A percentile compares a stretch with the other conserved stretches of the same genome.
Conservation (phyloP, 2,329 filamentous ascomycete species). For the Pseudocercospora macadamiae region DNA sequence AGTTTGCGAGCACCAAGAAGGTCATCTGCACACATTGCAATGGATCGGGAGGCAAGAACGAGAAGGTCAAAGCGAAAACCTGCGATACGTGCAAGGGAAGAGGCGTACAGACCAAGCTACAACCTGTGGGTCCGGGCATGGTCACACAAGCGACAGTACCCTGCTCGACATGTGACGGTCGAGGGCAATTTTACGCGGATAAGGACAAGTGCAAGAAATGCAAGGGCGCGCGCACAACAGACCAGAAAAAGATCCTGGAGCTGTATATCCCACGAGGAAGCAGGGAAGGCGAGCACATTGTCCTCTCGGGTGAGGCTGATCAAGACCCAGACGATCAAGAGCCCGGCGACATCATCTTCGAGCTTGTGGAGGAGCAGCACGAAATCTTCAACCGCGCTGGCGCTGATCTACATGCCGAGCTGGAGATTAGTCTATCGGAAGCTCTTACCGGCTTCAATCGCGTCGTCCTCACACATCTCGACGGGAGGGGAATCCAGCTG, state of each 20-base stretch:
- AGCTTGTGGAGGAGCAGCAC: constrained; percentile 79
- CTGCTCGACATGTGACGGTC: constrained; percentile 82
- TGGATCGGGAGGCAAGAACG: constrained; percentile 79
- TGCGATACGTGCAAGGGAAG: constrained; percentile 84
- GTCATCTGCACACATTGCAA: constrained; percentile 86
- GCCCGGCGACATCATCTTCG: constrained; percentile 92
- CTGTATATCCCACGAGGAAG: constrained; percentile 90
- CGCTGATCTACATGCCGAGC: constrained; percentile 77
- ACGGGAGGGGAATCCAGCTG: constrained; percentile 86
- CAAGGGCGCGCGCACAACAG: constrained; percentile 85
- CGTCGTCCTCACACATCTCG: constrained; percentile 87
- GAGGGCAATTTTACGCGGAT: constrained; percentile 86
- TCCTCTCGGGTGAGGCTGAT: constrained; percentile 90
- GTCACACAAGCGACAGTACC: constrained; percentile 77
- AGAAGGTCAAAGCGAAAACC: constrained; percentile 80
- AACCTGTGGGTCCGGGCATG: constrained; percentile 83
- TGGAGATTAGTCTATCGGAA: constrained; percentile 81
- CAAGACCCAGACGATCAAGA: constrained; percentile 86
- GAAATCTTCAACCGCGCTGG: constrained; percentile 81
- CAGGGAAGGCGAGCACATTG: constrained; percentile 80
- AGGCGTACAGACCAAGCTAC: constrained; percentile 73
- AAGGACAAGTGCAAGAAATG: constrained; percentile 99
- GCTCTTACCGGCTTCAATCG: constrained; percentile 87
- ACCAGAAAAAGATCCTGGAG: constrained; percentile 92
- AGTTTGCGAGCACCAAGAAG: constrained; percentile 94